phyloP scores from a whole-genome alignment of 495 filamentous ascomycete genomes.

The Penicillium simplicissimum region DNA sequence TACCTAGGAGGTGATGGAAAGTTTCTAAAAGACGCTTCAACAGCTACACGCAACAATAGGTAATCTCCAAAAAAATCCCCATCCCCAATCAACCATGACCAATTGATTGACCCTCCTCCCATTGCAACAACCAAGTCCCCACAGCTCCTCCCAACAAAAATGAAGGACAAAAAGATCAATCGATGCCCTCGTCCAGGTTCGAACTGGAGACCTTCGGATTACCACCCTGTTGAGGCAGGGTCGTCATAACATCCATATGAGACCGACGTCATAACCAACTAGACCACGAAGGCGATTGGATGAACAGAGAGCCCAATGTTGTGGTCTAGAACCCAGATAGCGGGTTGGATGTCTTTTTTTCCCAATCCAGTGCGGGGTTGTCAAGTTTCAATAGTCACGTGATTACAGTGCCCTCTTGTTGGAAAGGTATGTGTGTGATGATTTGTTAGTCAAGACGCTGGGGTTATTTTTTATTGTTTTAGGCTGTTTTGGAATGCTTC shows the following conservation, averaged over 20 bases:
- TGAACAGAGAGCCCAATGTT: neutral
- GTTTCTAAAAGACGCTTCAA: too few relatives aligned
- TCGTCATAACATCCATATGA: conserved; percentile 27
- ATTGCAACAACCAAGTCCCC: neutral
- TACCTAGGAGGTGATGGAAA: too few relatives aligned
- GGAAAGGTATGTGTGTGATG: too few relatives aligned
- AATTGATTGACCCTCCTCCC: neutral
- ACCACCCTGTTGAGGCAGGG: conserved; percentile 24
- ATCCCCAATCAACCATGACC: too few relatives aligned
- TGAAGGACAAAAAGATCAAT: conserved; percentile 4
- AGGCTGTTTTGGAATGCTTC: too few relatives aligned
- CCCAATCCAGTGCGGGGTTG: neutral
- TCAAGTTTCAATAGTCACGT: neutral
- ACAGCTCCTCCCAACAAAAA: neutral
- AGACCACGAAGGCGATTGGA: conserved; percentile 25
- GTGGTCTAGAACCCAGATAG: neutral
- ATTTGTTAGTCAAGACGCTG: too few relatives aligned
- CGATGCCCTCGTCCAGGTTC: conserved; percentile 26
- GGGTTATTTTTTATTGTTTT: too few relatives aligned
- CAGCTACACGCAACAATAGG: too few relatives aligned
- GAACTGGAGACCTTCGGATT: conserved; percentile 32
- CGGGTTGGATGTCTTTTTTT: neutral
- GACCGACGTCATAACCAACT: conserved; percentile 32
- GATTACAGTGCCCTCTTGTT: neutral
- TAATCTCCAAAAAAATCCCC: too few relatives aligned